Evolutionary conservation across 2,329 filamentous ascomycete genomes (phyloP), one percentile per base, ranked within the genome.

Genomic region (Gaeumannomyces sp.): DNA sequence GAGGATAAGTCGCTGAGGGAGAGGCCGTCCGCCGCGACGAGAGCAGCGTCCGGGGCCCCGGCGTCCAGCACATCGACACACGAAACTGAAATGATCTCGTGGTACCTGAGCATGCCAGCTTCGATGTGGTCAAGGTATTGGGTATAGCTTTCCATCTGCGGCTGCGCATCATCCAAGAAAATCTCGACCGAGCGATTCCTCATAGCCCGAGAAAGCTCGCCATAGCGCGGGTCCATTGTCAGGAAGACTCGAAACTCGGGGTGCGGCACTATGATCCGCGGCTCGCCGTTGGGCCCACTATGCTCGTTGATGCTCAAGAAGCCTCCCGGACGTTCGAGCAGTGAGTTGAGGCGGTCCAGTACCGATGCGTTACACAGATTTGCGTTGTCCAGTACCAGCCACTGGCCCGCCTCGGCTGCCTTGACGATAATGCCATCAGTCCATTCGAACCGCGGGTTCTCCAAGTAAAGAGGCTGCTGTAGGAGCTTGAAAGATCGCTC

Each of bases 291-390:
- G 13, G 87, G 85, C 16, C 88, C 91, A 65, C 91, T 92, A 74
- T 98, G 93, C 74, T 99, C 95, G 71, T 97, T 98, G 74, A 99
- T 90, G 70, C 91, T 92, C 28, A 99, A 80, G 67, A 87, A 88
- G 1, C 95, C 95, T 71, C 93, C 89, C 0, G 93, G 93, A 0
- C 75, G 72, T 74, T 99, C 95, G 10, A 98, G 88, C 11, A 99
- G 80, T 0, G 95, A 98, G 75, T 99, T 99, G 63, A 99, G 80
- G 67, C 96, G 86, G 76, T 99, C 95, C 13, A 99, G 83, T 1
- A 99, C 95, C 8, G 94, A 97, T 29, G 94, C 90, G 72, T 90
- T 97, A 78, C 96, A 99, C 65, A 99, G 84, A 72, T 99, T 99
- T 66, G 96, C 95, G 76, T 99, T 97, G 76, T 99, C 95, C 28